Base-by-base conservation (phyloP, 805 yeast genomes). In the Jamesozyma hellenica region DNA sequence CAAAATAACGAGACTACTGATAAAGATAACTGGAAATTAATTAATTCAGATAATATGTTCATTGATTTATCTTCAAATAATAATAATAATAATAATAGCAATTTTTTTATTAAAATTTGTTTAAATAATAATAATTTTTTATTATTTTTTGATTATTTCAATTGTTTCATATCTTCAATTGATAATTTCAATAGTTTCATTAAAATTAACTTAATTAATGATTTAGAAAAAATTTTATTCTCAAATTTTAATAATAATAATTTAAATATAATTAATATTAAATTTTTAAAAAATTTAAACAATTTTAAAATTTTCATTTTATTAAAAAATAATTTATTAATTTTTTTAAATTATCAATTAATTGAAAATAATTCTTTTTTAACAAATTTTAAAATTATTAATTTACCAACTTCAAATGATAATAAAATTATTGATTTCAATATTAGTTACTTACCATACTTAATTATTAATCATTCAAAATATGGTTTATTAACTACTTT, bases 401-500 rank as follows among this genome's bases (percentile, higher is more conserved):
- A 21, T 21, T 21, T 21, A 8, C 5, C 5, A 21, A 21, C 5
- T 21, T 6, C 5, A 6, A 21, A 21, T 21, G 8, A 8, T 21
- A 8, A 8, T 21, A 21, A 21, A 21, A 21, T 21, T 21, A 21
- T 21, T 21, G 23, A 21, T 21, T 21, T 21, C 8, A 21, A 21
- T 21, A 21, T 21, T 21, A 21, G 8, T 21, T 28, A 25, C 3
- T 26, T 31, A 13, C 35, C 40, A 16, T 32, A 14, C 27, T 10
- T 38, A 9, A 25, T 38, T n/a, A 21, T 32, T 17, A 21, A 31
- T 23, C 35, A 38, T 17, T 26, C 40, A 11, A 26, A 18, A 7
- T 25, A 32, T 13, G 40, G 40, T 10, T 7, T 32, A 23, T 18
- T 38, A 31, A 32, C 32, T 17, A 32, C 40, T 8, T 35, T 31